Evolutionary conservation across 345 rosid genomes (phyloP).

Genomic region (Hirschfeldia incana): DNA sequence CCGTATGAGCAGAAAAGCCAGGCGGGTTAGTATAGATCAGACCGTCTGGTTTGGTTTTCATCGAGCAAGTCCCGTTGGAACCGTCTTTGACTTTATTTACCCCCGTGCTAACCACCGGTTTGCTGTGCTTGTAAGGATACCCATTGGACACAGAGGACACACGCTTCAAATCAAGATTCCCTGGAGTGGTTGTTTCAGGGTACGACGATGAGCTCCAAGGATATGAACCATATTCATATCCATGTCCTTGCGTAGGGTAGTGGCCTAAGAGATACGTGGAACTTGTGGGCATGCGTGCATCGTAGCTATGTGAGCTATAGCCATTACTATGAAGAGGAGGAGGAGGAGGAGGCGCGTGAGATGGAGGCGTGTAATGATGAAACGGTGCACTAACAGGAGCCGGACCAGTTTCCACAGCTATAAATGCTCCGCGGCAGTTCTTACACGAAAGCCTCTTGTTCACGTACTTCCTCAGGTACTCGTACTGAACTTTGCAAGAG

Average conservation of each 20-base stretch:
- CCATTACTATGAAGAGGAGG: slow-evolving; percentile 49
- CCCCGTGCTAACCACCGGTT: slow-evolving; percentile 46
- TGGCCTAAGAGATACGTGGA: slow-evolving; percentile 60
- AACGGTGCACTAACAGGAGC: slow-evolving; percentile 79
- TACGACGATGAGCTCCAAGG: slow-evolving; percentile 73
- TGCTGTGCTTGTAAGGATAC: slow-evolving; percentile 51
- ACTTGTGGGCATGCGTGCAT: slow-evolving; percentile 70
- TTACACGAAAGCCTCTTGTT: slow-evolving; percentile 96
- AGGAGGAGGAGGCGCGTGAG: slow-evolving; percentile 43
- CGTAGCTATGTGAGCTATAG: slow-evolving; percentile 66
- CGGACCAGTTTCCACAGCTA: slow-evolving; percentile 82
- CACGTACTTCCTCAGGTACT: slow-evolving; percentile 93
- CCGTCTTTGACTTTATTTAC: slow-evolving; percentile 51
- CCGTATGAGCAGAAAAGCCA: slow-evolving; percentile 38
- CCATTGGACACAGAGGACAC: slow-evolving; percentile 53
- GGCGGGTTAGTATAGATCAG: slow-evolving; percentile 36
- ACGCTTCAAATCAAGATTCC: slow-evolving; percentile 57
- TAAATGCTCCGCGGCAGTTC: slow-evolving; percentile 93
- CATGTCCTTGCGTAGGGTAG: slow-evolving; percentile 78
- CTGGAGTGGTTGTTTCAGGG: slow-evolving; percentile 61
- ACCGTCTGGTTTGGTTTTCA: slow-evolving; percentile 36
- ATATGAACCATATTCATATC: slow-evolving; percentile 79
- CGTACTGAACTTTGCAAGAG: slow-evolving; percentile 96
- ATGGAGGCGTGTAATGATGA: slow-evolving; percentile 67
- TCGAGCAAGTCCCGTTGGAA: slow-evolving; percentile 53